Base-by-base conservation (phyloP, 2,329 filamentous ascomycete genomes). In the Fusarium scirpi region DNA sequence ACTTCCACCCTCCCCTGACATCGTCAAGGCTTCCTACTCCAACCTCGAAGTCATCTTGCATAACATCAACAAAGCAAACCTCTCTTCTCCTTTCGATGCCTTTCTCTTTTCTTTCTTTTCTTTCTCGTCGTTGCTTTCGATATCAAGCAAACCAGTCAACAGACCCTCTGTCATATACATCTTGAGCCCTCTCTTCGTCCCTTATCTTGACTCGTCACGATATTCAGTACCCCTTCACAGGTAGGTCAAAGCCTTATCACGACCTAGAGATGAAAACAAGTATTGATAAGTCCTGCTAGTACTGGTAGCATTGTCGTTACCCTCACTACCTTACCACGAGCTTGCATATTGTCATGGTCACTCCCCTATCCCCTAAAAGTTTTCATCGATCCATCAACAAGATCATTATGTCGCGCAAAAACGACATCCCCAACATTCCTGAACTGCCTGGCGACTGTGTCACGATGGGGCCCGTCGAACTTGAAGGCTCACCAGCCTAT, bases 321-420 rank as follows among this genome's bases (percentile, higher is more conserved):
- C 29, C 13, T 45, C 6, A 34, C n/a, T 29, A 16, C n/a, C 8
- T 45, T 18, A 7, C 16, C 30, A 16, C 49, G 13, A 18, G 8
- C 20, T 34, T 10, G 11, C 2, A n/a, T 24, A 32, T 18, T 12
- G 9, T 29, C 49, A 70, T 70, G 69, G 9, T n/a, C 12, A 6
- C 27, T 20, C 58, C 53, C 2, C 51, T 71, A 7, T 58, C 65
- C 4, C 55, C 64, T 9, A 22, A 56, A 5, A 62, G 54, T 41
- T 72, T 71, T 8, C 63, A 62, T 20, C 10, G 46, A n/a, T 54
- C 41, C 40, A 40, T 69, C 34, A 43, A 46, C 25, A 45, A 64
- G 7, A 16, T 44, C 10, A 22, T 65, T 8, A 52, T 69, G 56
- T 38, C 18, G 6, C 34, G 34, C 12, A n/a, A n/a, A n/a, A 38